Evolutionary conservation across 495 filamentous ascomycete species (phyloP).

Genomic region (Penicillium crystallinum): DNA sequence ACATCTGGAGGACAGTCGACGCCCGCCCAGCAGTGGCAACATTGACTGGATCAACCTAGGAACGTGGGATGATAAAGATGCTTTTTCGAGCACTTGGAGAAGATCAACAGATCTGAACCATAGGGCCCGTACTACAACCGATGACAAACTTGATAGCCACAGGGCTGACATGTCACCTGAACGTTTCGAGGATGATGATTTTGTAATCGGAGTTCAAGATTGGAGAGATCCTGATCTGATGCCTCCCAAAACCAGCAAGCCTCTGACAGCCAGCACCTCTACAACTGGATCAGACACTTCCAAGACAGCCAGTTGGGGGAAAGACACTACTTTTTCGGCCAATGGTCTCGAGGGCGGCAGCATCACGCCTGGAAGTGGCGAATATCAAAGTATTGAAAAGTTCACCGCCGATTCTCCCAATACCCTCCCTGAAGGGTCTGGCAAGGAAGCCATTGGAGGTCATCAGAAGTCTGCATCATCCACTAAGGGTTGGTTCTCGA

Average conservation of each 20-base stretch:
- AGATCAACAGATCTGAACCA: slow-evolving; percentile 2
- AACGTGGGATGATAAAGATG: slow-evolving; percentile 57
- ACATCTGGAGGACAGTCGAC: slow-evolving; percentile 51
- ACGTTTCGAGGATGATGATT: slow-evolving; percentile 54
- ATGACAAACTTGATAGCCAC: slow-evolving; percentile 13
- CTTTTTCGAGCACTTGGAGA: slow-evolving; percentile 16
- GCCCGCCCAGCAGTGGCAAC: slow-evolving; percentile 78
- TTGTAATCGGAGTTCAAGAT: slow-evolving; percentile 89
- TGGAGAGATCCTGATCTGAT: slow-evolving; percentile 86
- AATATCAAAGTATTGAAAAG: slow-evolving; percentile 51
- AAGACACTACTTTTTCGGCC: slow-evolving; percentile 30
- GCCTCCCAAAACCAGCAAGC: slow-evolving; percentile 28
- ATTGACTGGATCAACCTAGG: slow-evolving; percentile 71
- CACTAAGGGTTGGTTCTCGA: slow-evolving; percentile 34
- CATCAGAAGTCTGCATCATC: slow-evolving; percentile 1
- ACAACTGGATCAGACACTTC: slow-evolving; percentile 16
- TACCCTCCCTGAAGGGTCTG: slow-evolving; percentile 5
- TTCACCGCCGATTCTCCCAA: slow-evolving; percentile 17
- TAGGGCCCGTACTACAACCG: slow-evolving; percentile 10
- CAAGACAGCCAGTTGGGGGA: slow-evolving; percentile 22
- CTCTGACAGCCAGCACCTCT: slow-evolving; percentile 23
- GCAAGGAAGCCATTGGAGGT: slow-evolving; percentile 1
- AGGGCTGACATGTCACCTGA: slow-evolving; percentile 17
- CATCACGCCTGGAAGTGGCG: slow-evolving; percentile 72
- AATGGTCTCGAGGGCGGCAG: slow-evolving; percentile 57